Percentiles rank a stretch among this genome's conserved stretches.
These are phyloP conservation scores for Verticillium tricorpus DNA, from an alignment of 2,329 filamentous ascomycete genomes.

Conservation along the genomic window DNA sequence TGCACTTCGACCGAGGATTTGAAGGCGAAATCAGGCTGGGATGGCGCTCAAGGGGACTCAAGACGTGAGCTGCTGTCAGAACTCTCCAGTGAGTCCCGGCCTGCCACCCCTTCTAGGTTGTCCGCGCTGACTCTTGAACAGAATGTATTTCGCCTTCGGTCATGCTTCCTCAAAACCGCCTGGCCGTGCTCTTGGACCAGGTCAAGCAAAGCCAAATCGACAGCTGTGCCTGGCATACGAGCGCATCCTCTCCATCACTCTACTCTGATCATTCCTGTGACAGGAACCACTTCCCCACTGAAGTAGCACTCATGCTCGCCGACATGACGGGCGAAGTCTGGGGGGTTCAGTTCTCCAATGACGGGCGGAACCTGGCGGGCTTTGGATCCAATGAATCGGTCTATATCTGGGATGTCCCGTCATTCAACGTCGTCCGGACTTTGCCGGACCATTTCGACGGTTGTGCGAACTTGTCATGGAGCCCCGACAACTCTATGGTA, in stretches of 20 bases:
- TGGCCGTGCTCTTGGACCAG: conserved; percentile 75
- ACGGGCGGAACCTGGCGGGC: conserved; percentile 77
- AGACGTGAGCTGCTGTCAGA: conserved; percentile 72
- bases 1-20: conserved; percentile 75
- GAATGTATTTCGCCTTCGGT: conserved; percentile 91
- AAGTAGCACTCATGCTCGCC: conserved; percentile 64
- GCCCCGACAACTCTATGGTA: conserved; percentile 81
- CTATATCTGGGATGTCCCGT: conserved; percentile 74
- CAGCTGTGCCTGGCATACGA: conserved; percentile 86
- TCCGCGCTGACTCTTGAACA: conserved; percentile 30
- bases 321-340: conserved; percentile 82
- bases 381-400: conserved; percentile 72
- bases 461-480: conserved; percentile 83
- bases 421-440: conserved; percentile 59
- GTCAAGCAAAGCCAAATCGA: conserved; percentile 81
- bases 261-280: conserved; percentile 88
- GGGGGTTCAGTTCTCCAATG: conserved; percentile 85
- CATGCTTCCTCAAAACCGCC: conserved; percentile 90
- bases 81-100: conserved; percentile 64
- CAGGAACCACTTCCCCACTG: conserved; percentile 70
- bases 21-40: conserved; percentile 74
- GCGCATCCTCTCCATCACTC: conserved; percentile 69
- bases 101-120: neutral
- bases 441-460: conserved; percentile 64
- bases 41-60: conserved; percentile 72